These are phyloP conservation scores for Achaetomium macrosporum DNA, from an alignment of 2,329 filamentous ascomycete genomes.

Conservation along the genomic window DNA sequence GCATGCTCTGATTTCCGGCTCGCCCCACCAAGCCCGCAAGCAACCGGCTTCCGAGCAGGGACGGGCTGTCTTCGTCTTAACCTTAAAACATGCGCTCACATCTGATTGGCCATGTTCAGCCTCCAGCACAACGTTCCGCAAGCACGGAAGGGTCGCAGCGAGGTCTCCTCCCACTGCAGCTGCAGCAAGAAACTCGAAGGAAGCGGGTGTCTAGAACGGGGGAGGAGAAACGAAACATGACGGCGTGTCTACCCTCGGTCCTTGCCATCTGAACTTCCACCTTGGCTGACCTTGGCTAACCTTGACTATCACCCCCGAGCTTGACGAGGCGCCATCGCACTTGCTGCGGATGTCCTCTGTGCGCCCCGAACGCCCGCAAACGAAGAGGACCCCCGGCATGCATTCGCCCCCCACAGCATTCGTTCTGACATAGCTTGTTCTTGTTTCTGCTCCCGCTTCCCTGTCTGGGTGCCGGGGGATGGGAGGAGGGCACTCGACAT, in stretches of 20 bases:
- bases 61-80: slow-evolving; percentile 19
- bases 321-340: neutral
- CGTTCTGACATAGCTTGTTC: neutral
- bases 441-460: slow-evolving; percentile 8
- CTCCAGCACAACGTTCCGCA: slow-evolving; percentile 8
- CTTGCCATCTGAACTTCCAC: slow-evolving; percentile 22
- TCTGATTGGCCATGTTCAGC: slow-evolving; percentile 20
- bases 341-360: neutral
- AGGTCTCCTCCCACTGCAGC: slow-evolving; percentile 3
- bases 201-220: neutral
- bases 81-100: slow-evolving; percentile 12
- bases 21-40: slow-evolving; percentile 1
- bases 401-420: slow-evolving; percentile 1
- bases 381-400: neutral
- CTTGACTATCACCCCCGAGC: neutral
- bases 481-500: neutral
- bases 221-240: slow-evolving; percentile 23
- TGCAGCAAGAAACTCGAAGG: slow-evolving; percentile 10
- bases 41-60: slow-evolving; percentile 18
- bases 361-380: slow-evolving; percentile 9
- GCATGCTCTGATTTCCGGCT: neutral
- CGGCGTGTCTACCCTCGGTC: slow-evolving; percentile 11
- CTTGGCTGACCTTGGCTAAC: neutral
- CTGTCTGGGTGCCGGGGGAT: neutral
- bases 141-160: slow-evolving; percentile 6